Percentiles rank a stretch among this genome's conserved stretches.
Conservation (phyloP, 1,284 basidiomycete species). For the Inonotus hispidus region DNA sequence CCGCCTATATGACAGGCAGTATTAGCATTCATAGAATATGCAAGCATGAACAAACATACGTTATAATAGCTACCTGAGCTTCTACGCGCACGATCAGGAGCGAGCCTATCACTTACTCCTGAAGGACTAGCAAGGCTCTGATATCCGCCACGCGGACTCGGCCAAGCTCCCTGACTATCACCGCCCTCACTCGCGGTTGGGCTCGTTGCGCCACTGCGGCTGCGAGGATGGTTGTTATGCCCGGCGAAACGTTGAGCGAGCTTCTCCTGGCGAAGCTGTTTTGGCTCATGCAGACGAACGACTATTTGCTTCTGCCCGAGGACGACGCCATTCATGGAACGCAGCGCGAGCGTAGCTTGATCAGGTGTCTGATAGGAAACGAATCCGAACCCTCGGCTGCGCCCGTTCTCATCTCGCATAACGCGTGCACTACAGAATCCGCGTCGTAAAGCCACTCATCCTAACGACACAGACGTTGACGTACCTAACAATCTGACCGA, state of each 20-base stretch:
- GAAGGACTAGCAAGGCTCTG: slow-evolving; percentile 13
- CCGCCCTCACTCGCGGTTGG: slow-evolving; percentile 75
- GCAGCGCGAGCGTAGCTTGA: slow-evolving; percentile 72
- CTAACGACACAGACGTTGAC: neutral
- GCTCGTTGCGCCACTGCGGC: slow-evolving; percentile 73
- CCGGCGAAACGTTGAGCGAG: slow-evolving; percentile 70
- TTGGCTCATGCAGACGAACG: slow-evolving; percentile 86
- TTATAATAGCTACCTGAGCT: slow-evolving; percentile 82
- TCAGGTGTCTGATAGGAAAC: slow-evolving; percentile 83
- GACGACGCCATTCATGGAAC: slow-evolving; percentile 71
- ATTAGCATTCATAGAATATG: neutral
- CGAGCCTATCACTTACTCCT: slow-evolving; percentile 42
- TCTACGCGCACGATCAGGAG: slow-evolving; percentile 63
- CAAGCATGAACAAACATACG: slow-evolving; percentile 33
- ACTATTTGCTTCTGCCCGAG: slow-evolving; percentile 75
- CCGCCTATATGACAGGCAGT: slow-evolving; percentile 45
- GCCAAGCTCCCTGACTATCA: slow-evolving; percentile 65
- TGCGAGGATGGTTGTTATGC: slow-evolving; percentile 71
- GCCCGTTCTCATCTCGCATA: slow-evolving; percentile 83
- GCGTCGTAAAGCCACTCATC: slow-evolving; percentile 14
- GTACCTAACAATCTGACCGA: slow-evolving; percentile 81
- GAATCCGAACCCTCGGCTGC: slow-evolving; percentile 92
- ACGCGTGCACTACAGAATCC: slow-evolving; percentile 68
- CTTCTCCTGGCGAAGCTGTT: slow-evolving; percentile 83
- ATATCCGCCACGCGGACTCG: slow-evolving; percentile 59